These are phyloP conservation scores for Helianthus tuberosus DNA, from an alignment of 129 eudicot genomes.

Conservation along the genomic window DNA sequence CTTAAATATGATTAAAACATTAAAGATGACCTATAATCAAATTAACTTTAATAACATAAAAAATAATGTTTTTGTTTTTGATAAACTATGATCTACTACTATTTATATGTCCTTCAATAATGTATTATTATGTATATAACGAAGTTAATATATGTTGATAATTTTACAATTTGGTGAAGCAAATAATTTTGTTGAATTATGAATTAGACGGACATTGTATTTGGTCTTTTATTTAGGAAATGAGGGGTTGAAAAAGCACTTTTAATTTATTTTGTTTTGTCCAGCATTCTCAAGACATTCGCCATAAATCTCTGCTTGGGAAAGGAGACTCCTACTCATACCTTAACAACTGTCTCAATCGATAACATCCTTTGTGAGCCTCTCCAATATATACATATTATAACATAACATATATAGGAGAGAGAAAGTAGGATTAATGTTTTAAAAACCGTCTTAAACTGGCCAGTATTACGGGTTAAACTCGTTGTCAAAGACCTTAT, in stretches of 20 bases:
- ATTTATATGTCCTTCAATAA: not conserved
- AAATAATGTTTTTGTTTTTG: no score
- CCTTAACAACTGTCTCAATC: constrained; percentile 36
- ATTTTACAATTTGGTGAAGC: not conserved
- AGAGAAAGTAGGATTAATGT: no score
- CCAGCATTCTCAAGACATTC: constrained; percentile 51
- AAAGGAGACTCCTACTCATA: constrained; percentile 54
- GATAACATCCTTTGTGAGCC: constrained; percentile 17
- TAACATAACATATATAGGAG: no score
- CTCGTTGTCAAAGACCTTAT: no score
- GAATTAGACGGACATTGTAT: not conserved
- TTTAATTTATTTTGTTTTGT: constrained; percentile 28
- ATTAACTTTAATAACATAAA: no score
- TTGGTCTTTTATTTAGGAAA: not conserved
- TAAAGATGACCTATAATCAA: not conserved
- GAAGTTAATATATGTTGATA: not conserved
- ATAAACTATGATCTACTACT: not conserved
- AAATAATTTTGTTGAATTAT: not conserved
- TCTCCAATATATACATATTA: not conserved
- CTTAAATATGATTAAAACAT: not conserved
- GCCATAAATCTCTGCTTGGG: constrained; percentile 46
- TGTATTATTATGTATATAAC: not conserved
- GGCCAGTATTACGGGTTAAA: no score
- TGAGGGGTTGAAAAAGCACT: constrained; percentile 24
- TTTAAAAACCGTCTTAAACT: no score